Percentiles rank a stretch among this genome's conserved stretches.
Evolutionary conservation across 805 yeast genomes (phyloP).

Genomic region (Kluyveromyces aestuarii): DNA sequence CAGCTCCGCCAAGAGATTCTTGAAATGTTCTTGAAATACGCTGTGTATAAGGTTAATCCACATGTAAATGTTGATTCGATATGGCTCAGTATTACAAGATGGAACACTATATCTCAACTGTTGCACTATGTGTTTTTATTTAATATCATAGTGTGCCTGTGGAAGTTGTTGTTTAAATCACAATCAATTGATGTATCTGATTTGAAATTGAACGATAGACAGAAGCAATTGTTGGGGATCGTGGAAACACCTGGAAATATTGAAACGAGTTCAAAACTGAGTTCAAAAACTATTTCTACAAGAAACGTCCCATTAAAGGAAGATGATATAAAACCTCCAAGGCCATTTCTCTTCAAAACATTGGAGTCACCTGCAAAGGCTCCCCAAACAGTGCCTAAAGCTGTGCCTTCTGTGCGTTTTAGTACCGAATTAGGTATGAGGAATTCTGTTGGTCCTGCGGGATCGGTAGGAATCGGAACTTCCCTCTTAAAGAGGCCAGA

Average conservation of each 20-base stretch:
- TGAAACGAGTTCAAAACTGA: neutral
- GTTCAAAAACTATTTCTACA: neutral
- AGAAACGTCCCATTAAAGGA: neutral
- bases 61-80: constrained; percentile 1
- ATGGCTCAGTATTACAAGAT: constrained; percentile 5
- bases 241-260: constrained; percentile 2
- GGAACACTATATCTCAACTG: constrained; percentile 16
- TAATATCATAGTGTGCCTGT: constrained; percentile 25
- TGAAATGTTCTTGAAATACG: neutral
- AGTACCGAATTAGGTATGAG: neutral
- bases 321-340: constrained; percentile 4
- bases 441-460: neutral
- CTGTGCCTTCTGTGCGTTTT: neutral
- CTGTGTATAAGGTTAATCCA: constrained; percentile 5
- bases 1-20: constrained; percentile 7
- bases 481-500: constrained; percentile 11
- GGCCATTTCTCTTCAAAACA: constrained; percentile 24
- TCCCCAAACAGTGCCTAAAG: constrained; percentile 2
- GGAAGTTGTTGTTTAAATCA: constrained; percentile 24
- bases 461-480: neutral
- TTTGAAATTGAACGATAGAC: constrained; percentile 24
- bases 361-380: constrained; percentile 19
- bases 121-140: constrained; percentile 22
- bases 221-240: constrained; percentile 29
- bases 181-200: constrained; percentile 26